Percentiles rank a stretch among this genome's conserved stretches.
Evolutionary conservation across 768 basidiomycete species (phyloP).

Genomic region (Holtermanniella nyarrowii): DNA sequence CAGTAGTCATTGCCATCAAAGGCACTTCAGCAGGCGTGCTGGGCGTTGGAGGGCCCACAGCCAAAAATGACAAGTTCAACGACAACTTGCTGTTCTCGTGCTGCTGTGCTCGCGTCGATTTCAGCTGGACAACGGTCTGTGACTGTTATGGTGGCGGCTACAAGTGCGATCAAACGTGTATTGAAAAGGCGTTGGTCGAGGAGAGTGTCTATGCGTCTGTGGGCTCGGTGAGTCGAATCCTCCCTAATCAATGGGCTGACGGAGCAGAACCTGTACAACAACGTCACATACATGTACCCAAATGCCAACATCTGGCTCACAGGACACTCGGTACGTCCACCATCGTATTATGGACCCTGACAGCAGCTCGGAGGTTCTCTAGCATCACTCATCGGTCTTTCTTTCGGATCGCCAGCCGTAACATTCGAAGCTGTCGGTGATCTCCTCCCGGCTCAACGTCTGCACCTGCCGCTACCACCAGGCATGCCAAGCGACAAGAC

Average conservation of each 20-base stretch:
- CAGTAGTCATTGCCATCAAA: conserved; percentile 78
- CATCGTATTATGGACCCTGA: background rate
- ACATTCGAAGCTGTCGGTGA: conserved; percentile 88
- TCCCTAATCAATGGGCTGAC: background rate
- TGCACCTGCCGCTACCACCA: conserved; percentile 81
- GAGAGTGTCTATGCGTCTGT: conserved; percentile 82
- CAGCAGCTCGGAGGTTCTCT: conserved; percentile 72
- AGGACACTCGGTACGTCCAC: conserved; percentile 44
- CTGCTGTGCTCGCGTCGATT: conserved; percentile 90
- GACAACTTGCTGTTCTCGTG: conserved; percentile 92
- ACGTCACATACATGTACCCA: conserved; percentile 83
- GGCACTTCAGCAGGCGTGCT: conserved; percentile 74
- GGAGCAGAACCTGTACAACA: conserved; percentile 77
- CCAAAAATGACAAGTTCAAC: conserved; percentile 80
- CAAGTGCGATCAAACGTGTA: conserved; percentile 68
- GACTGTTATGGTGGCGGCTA: conserved; percentile 66
- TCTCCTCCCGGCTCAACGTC: conserved; percentile 59
- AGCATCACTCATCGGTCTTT: conserved; percentile 70
- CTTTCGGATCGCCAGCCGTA: conserved; percentile 87
- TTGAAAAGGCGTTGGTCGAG: conserved; percentile 64
- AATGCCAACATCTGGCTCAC: conserved; percentile 78
- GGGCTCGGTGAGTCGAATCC: conserved; percentile 54
- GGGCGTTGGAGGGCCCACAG: conserved; percentile 68
- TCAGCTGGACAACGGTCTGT: conserved; percentile 88
- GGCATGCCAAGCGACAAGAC: conserved; percentile 34